Evolutionary conservation across 177 flowering plant genomes (phyloP).

Genomic region (Telopea speciosissima): DNA sequence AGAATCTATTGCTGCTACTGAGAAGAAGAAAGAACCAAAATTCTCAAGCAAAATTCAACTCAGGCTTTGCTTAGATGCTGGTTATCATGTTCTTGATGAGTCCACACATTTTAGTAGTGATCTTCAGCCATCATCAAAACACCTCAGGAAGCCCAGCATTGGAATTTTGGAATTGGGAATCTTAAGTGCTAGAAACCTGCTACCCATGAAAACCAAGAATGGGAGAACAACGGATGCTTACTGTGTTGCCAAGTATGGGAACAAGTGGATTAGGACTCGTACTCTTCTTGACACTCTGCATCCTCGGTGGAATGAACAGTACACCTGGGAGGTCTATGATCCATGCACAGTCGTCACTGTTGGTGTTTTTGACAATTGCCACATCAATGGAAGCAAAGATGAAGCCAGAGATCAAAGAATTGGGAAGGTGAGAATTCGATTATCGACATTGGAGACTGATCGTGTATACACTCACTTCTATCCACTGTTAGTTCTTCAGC

Average conservation of each 20-base stretch:
- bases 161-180: constrained; percentile 86
- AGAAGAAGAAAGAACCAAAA: constrained; percentile 51
- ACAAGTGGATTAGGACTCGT: constrained; percentile 91
- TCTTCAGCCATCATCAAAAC: constrained; percentile 68
- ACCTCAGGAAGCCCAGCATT: constrained; percentile 45
- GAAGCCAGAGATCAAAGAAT: constrained; percentile 61
- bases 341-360: constrained; percentile 94
- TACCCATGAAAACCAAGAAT: constrained; percentile 52
- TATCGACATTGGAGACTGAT: constrained; percentile 74
- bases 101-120: constrained; percentile 83
- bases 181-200: constrained; percentile 53
- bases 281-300: constrained; percentile 56
- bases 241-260: constrained; percentile 90
- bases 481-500: constrained; percentile 53
- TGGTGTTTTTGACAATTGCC: constrained; percentile 81
- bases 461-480: constrained; percentile 69
- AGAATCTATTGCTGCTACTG: constrained; percentile 20
- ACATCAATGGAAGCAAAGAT: constrained; percentile 43
- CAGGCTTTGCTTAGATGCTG: constrained; percentile 49
- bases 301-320: constrained; percentile 95
- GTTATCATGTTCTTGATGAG: constrained; percentile 94
- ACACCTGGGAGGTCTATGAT: constrained; percentile 91
- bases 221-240: constrained; percentile 74
- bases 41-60: constrained; percentile 81
- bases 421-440: constrained; percentile 81